Evolutionary conservation across 116 monocot species (phyloP).

Genomic region (Papilionanthe hybrid): DNA sequence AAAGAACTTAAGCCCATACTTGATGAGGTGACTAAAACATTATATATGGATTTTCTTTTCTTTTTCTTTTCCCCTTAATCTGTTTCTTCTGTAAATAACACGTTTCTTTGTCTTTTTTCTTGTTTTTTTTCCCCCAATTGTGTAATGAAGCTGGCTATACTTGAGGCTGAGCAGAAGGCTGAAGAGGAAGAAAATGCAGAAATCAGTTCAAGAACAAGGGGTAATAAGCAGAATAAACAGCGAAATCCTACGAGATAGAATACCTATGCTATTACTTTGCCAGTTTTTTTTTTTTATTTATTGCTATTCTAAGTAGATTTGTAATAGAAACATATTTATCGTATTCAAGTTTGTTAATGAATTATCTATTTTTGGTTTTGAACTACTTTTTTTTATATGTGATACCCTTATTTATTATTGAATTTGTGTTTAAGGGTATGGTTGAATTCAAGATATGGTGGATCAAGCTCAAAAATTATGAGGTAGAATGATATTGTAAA

Average conservation of each 20-base stretch:
- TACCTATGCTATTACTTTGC: background rate
- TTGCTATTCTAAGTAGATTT: too few relatives aligned
- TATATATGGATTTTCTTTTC: background rate
- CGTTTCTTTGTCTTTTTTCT: background rate
- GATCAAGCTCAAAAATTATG: too few relatives aligned
- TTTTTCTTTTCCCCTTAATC: background rate
- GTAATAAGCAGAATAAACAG: constrained; percentile 33
- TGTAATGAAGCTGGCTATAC: constrained; percentile 53
- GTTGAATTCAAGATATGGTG: too few relatives aligned
- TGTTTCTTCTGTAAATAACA: background rate
- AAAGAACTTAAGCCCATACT: constrained; percentile 96
- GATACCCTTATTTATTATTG: too few relatives aligned
- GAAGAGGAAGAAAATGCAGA: constrained; percentile 66
- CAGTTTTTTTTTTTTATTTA: too few relatives aligned
- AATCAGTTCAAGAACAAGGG: constrained; percentile 47
- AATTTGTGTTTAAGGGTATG: too few relatives aligned
- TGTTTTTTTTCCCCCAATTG: background rate
- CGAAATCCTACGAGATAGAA: constrained; percentile 7
- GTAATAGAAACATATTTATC: too few relatives aligned
- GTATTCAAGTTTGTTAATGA: too few relatives aligned
- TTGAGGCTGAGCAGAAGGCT: constrained; percentile 90
- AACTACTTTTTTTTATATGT: too few relatives aligned
- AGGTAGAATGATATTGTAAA: too few relatives aligned
- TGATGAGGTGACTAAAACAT: constrained; percentile 62
- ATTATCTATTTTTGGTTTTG: too few relatives aligned